These are phyloP conservation scores for Aegilops umbellulata DNA, from an alignment of 176 grass and related monocot species.

Conservation along the genomic window DNA sequence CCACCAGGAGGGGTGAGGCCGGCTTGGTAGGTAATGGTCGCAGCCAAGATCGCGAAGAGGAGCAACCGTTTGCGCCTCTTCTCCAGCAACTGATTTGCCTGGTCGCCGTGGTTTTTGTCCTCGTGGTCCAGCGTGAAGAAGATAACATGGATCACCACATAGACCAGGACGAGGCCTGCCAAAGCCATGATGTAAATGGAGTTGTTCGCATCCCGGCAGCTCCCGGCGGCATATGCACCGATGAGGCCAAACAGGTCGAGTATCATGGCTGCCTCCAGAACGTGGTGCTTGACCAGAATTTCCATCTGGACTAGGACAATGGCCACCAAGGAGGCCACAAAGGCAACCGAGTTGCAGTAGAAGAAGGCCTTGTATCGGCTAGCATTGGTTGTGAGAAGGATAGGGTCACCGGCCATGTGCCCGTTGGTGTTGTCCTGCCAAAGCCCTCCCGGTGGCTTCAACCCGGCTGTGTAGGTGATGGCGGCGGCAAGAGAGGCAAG, in stretches of 20 bases:
- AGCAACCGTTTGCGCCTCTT: slow-evolving; percentile 25
- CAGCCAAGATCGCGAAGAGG: slow-evolving; percentile 39
- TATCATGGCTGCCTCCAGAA: slow-evolving; percentile 36
- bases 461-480: slow-evolving; percentile 47
- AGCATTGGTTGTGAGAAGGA: slow-evolving; percentile 18
- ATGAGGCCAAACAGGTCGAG: slow-evolving; percentile 44
- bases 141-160: slow-evolving; percentile 32
- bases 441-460: slow-evolving; percentile 49
- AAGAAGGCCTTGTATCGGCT: slow-evolving; percentile 42
- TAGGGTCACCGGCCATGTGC: slow-evolving; percentile 11
- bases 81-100: not conserved
- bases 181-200: slow-evolving; percentile 39
- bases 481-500: slow-evolving; percentile 49
- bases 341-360: slow-evolving; percentile 47
- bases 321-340: slow-evolving; percentile 41
- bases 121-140: slow-evolving; percentile 28
- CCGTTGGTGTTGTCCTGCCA: slow-evolving; percentile 16
- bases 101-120: not conserved
- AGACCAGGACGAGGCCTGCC: slow-evolving; percentile 10
- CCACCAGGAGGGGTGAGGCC: slow-evolving; percentile 47
- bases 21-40: slow-evolving; percentile 45
- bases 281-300: not conserved
- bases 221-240: slow-evolving; percentile 38
- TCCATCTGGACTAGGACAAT: slow-evolving; percentile 27
- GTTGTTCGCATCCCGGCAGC: slow-evolving; percentile 9